phyloP scores from a whole-genome alignment of 2,329 filamentous ascomycete species.

The Calonectria multiphialidica region DNA sequence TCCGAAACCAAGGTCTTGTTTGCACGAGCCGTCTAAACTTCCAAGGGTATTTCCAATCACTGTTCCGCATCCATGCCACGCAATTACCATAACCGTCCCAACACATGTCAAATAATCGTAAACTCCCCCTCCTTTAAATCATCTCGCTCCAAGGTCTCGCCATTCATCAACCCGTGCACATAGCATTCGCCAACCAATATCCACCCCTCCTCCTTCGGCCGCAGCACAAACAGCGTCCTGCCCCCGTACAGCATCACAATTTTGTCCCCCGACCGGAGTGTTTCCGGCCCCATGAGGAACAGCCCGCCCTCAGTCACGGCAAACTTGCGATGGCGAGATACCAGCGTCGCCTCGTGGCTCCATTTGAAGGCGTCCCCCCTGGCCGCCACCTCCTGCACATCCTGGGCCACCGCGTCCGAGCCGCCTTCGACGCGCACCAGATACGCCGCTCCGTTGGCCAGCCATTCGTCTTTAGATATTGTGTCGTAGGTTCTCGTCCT shows the following conservation, averaged over 20 bases:
- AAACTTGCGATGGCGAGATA: conserved; percentile 49
- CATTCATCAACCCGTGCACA: conserved; percentile 52
- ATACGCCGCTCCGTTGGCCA: conserved; percentile 49
- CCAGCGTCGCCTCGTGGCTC: conserved; percentile 51
- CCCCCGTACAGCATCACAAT: conserved; percentile 50
- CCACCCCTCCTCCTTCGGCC: conserved; percentile 37
- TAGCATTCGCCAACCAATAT: conserved; percentile 52
- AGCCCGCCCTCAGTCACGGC: conserved; percentile 46
- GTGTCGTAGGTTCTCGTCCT: conserved; percentile 41
- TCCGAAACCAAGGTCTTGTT: neutral
- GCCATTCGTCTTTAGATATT: conserved; percentile 42
- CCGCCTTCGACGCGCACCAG: conserved; percentile 37
- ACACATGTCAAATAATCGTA: conserved; percentile 38
- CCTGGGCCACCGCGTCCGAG: conserved; percentile 28
- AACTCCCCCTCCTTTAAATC: conserved; percentile 45
- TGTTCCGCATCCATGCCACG: neutral
- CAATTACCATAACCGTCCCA: neutral
- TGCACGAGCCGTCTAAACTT: neutral
- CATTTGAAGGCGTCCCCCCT: conserved; percentile 48
- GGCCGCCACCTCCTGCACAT: conserved; percentile 42
- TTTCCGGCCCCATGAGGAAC: conserved; percentile 50
- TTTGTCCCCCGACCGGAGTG: conserved; percentile 45
- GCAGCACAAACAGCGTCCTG: conserved; percentile 47
- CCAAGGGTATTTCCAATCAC: neutral
- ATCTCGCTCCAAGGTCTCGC: conserved; percentile 44